A percentile compares a stretch with the other conserved stretches of the same genome.
These are phyloP conservation scores for Lepidium didymum DNA, from an alignment of 345 rosid species.

Conservation along the genomic window DNA sequence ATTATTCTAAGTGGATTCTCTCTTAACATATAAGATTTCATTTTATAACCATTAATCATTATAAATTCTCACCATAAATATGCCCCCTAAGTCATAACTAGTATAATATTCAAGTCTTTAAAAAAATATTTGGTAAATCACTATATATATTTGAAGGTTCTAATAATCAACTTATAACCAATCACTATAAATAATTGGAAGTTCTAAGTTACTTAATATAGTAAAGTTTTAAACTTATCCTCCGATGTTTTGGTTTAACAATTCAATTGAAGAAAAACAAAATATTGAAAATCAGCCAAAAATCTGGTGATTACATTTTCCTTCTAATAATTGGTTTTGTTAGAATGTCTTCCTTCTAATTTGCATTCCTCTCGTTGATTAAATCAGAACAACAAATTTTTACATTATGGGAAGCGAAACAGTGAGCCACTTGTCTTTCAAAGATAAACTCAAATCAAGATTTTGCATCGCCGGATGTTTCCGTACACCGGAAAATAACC, in stretches of 20 bases:
- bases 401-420: conserved; percentile 20
- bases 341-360: neutral
- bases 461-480: conserved; percentile 24
- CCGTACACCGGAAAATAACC: conserved; percentile 6
- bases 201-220: neutral
- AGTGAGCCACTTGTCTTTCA: conserved; percentile 14
- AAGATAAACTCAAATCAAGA: conserved; percentile 22
- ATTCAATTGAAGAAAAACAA: neutral
- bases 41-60: too few species aligned
- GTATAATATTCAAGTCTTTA: too few species aligned
- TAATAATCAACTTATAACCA: neutral
- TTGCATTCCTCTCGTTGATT: neutral
- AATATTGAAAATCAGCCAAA: neutral
- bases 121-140: too few species aligned
- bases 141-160: neutral
- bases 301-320: neutral
- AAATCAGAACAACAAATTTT: neutral
- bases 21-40: too few species aligned
- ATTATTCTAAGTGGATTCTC: too few species aligned
- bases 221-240: conserved; percentile 1
- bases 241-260: conserved; percentile 6
- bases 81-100: too few species aligned
- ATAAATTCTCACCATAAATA: too few species aligned
- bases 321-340: neutral
- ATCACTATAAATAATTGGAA: neutral